Conservation (phyloP, 805 yeast genomes). For the Schizosaccharomyces japonicus region DNA sequence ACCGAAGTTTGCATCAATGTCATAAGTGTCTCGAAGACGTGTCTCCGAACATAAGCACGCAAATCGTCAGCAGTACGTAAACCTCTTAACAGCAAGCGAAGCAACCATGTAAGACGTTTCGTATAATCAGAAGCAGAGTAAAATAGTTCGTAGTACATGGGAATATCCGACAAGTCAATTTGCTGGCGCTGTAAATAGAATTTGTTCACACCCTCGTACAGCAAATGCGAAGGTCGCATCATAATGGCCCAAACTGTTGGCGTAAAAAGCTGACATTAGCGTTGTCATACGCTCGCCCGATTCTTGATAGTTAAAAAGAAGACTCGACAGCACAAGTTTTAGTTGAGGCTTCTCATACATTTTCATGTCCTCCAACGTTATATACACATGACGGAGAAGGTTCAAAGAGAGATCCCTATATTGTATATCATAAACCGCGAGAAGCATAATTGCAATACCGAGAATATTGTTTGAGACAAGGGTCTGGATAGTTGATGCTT, state of each 20-base stretch:
- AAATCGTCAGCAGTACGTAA: not conserved
- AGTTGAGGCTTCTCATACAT: constrained; percentile 21
- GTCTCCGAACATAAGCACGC: not conserved
- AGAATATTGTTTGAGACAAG: constrained; percentile 35
- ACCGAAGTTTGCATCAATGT: not conserved
- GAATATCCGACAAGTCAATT: constrained; percentile 2
- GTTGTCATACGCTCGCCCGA: not conserved
- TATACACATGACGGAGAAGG: constrained; percentile 8
- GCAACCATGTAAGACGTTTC: not conserved
- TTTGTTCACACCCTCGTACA: constrained; percentile 37
- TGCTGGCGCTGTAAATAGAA: constrained; percentile 5
- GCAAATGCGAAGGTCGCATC: constrained; percentile 20
- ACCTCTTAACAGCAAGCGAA: not conserved
- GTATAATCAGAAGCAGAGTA: not conserved
- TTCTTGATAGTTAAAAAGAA: not conserved
- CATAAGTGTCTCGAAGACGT: not conserved
- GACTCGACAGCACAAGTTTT: constrained; percentile 21
- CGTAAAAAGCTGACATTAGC: not conserved
- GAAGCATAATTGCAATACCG: constrained; percentile 21
- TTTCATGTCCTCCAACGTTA: constrained; percentile 13
- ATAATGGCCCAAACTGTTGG: not conserved
- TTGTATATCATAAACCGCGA: not conserved
- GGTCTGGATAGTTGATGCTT: constrained; percentile 27
- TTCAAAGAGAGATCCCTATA: constrained; percentile 20
- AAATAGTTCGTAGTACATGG: constrained; percentile 1